Conservation (phyloP, 306 rosid species). For the Pterocarpus macrocarpus region DNA sequence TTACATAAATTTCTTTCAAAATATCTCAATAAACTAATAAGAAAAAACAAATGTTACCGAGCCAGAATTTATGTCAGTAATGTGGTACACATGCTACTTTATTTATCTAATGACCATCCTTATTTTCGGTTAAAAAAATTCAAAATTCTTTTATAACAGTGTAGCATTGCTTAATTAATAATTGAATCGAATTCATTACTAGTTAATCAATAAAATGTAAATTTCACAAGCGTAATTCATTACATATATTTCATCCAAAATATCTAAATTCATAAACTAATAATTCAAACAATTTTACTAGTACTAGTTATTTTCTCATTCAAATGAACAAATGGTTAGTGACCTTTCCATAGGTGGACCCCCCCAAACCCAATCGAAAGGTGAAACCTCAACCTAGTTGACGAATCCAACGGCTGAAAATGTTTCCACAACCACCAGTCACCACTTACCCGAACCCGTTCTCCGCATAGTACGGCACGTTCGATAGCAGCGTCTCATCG, state of each 20-base stretch:
- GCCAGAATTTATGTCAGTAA: too few relatives aligned
- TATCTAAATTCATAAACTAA: not conserved
- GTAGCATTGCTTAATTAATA: not conserved
- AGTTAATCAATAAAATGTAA: too few relatives aligned
- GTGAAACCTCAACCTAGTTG: not conserved
- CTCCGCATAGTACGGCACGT: slow-evolving; percentile 64
- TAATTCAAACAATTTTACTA: too few relatives aligned
- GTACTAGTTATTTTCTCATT: not conserved
- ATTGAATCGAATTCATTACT: not conserved
- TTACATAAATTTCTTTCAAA: too few relatives aligned
- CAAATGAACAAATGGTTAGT: too few relatives aligned
- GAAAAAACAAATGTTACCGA: too few relatives aligned
- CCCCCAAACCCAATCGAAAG: not conserved
- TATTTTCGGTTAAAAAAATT: too few relatives aligned
- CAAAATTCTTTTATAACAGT: too few relatives aligned
- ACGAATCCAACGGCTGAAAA: slow-evolving; percentile 13
- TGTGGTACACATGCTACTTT: not conserved
- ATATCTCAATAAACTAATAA: too few relatives aligned
- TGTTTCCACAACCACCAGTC: not conserved
- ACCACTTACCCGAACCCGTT: slow-evolving; percentile 75
- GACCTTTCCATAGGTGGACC: too few relatives aligned
- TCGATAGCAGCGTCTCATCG: slow-evolving; percentile 85
- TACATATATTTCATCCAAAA: not conserved
- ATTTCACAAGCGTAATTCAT: not conserved
- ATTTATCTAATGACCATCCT: too few relatives aligned